These are phyloP conservation scores for Leccinellum luteum DNA, from an alignment of 768 basidiomycete species.

Conservation along the genomic window DNA sequence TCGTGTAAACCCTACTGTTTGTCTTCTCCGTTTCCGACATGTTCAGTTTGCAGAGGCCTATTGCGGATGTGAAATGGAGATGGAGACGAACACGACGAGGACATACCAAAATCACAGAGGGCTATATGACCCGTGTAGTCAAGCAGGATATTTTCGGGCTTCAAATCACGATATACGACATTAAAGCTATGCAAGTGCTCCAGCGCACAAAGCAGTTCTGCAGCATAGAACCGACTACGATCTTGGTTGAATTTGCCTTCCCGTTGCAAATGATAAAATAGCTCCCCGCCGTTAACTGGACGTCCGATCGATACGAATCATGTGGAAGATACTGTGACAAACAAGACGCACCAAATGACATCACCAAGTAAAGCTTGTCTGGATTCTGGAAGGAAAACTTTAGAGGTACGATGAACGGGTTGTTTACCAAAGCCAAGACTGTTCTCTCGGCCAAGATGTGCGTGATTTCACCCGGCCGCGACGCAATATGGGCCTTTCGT, in stretches of 20 bases:
- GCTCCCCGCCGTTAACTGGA: constrained; percentile 91
- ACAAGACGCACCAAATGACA: constrained; percentile 81
- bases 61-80: background rate
- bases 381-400: constrained; percentile 99
- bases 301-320: constrained; percentile 1
- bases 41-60: constrained; percentile 89
- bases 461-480: constrained; percentile 93
- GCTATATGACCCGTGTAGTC: constrained; percentile 99
- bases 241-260: constrained; percentile 96
- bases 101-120: constrained; percentile 87
- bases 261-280: constrained; percentile 96
- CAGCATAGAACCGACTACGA: constrained; percentile 94
- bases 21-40: constrained; percentile 98
- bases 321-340: background rate
- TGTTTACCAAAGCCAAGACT: constrained; percentile 94
- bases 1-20: constrained; percentile 63
- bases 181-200: constrained; percentile 98
- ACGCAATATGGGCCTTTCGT: constrained; percentile 96
- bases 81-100: background rate
- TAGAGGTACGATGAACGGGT: constrained; percentile 97
- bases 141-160: constrained; percentile 96
- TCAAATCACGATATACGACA: constrained; percentile 96
- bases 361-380: constrained; percentile 95
- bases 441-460: constrained; percentile 98
- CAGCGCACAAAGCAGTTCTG: constrained; percentile 92